Conservation (phyloP, 768 basidiomycete species). For the Mycena sanguinolenta region DNA sequence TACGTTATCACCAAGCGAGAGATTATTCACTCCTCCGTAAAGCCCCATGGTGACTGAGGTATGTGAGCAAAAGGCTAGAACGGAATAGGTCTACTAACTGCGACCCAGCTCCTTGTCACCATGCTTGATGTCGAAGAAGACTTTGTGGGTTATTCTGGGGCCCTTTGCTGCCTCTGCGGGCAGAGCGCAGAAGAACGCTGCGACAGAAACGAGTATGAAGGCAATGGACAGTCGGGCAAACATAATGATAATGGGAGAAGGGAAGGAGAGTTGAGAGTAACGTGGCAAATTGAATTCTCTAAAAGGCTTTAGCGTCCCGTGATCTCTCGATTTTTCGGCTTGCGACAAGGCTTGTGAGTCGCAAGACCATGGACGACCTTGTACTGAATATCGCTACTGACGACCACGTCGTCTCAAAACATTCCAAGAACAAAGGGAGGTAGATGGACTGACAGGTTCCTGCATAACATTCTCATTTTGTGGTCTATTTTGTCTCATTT, state of each 20-base stretch:
- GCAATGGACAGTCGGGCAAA: slow-evolving; percentile 74
- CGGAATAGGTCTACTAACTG: slow-evolving; percentile 57
- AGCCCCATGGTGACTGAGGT: slow-evolving; percentile 85
- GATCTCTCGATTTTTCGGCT: slow-evolving; percentile 1
- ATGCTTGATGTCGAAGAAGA: slow-evolving; percentile 96
- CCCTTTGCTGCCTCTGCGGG: slow-evolving; percentile 86
- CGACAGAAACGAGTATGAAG: slow-evolving; percentile 72
- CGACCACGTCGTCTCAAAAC: slow-evolving; percentile 42
- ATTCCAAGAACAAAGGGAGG: slow-evolving; percentile 58
- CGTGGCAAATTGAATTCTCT: slow-evolving; percentile 33
- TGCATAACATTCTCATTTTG: slow-evolving; percentile 18
- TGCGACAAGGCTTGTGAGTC: not conserved
- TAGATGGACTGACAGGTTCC: slow-evolving; percentile 83
- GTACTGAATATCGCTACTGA: slow-evolving; percentile 78
- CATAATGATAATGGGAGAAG: slow-evolving; percentile 56
- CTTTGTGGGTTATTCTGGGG: slow-evolving; percentile 91
- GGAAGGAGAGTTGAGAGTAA: slow-evolving; percentile 32
- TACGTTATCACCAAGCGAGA: not conserved
- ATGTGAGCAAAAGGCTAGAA: slow-evolving; percentile 6
- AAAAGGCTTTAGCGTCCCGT: not conserved
- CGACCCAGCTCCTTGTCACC: slow-evolving; percentile 90
- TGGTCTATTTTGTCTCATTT: slow-evolving; percentile 36
- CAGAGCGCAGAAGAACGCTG: slow-evolving; percentile 78
- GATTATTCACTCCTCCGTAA: slow-evolving; percentile 78
- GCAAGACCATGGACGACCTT: slow-evolving; percentile 62